Conservation (phyloP, 1,284 basidiomycete genomes). For the Cryptococcus sp. region DNA sequence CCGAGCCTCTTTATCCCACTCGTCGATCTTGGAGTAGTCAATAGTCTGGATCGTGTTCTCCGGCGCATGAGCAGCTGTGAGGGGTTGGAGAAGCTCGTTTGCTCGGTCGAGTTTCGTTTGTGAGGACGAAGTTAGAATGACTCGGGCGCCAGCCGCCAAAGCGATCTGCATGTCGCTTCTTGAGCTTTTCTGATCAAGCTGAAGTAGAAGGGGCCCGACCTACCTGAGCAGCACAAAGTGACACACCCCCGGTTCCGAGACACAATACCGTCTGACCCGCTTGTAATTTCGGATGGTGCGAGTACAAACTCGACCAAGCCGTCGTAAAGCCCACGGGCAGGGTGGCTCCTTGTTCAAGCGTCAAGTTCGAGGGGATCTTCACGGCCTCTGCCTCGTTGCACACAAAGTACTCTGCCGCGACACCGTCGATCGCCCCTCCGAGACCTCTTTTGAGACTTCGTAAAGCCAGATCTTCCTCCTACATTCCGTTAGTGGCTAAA, state of each 20-base stretch:
- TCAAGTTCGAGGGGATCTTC: conserved; percentile 47
- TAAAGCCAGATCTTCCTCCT: conserved; percentile 45
- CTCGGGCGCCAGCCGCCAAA: conserved; percentile 44
- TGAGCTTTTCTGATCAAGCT: neutral
- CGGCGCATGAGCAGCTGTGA: conserved; percentile 22
- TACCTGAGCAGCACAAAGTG: conserved; percentile 52
- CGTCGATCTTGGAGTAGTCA: conserved; percentile 42
- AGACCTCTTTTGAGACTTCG: conserved; percentile 42
- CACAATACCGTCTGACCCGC: conserved; percentile 53
- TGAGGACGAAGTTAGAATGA: conserved; percentile 53
- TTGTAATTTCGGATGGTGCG: conserved; percentile 46
- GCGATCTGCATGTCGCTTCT: conserved; percentile 34
- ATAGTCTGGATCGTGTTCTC: conserved; percentile 35
- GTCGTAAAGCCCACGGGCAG: conserved; percentile 52
- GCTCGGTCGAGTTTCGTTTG: conserved; percentile 50
- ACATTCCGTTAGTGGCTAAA: neutral
- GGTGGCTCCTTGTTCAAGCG: conserved; percentile 49
- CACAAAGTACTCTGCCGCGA: conserved; percentile 42
- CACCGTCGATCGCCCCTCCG: conserved; percentile 52
- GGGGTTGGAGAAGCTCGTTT: conserved; percentile 30
- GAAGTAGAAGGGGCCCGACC: neutral
- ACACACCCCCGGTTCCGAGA: conserved; percentile 56
- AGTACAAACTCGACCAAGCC: conserved; percentile 53
- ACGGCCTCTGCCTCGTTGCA: conserved; percentile 42
- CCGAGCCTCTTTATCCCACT: conserved; percentile 52